phyloP scores from a whole-genome alignment of 192 early-diverging fungal species.

The Backusella circina region DNA sequence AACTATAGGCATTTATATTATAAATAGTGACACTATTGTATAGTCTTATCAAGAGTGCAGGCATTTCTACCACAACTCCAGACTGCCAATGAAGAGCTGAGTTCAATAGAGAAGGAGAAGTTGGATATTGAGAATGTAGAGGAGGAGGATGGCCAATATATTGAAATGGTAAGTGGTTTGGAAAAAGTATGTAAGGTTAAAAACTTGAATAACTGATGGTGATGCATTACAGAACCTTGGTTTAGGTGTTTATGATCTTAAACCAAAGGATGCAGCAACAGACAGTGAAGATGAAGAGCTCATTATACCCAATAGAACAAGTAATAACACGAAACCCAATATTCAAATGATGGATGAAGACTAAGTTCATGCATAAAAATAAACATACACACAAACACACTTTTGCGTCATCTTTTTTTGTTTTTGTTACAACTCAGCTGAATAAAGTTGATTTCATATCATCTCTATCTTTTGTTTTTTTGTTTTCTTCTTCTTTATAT shows the following conservation, averaged over 20 bases:
- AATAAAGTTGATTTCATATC: not conserved
- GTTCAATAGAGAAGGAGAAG: conserved; percentile 37
- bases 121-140: conserved; percentile 56
- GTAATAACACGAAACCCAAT: not conserved
- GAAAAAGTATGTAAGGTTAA: no score
- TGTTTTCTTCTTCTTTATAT: not conserved
- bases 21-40: not conserved
- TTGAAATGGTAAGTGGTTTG: conserved; percentile 53
- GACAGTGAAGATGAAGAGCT: conserved; percentile 19
- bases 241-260: conserved; percentile 47
- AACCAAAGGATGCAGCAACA: conserved; percentile 15
- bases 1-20: not conserved
- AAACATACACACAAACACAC: no score
- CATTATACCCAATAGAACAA: conserved; percentile 7
- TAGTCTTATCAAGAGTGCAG: conserved; percentile 43
- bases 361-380: not conserved
- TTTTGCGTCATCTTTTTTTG: not conserved
- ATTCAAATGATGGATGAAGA: conserved; percentile 8
- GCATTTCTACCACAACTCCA: conserved; percentile 47
- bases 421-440: not conserved
- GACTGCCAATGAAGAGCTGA: conserved; percentile 38
- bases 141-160: conserved; percentile 47
- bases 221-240: conserved; percentile 42
- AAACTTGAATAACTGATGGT: no score
- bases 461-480: not conserved